Conservation (phyloP, 2,329 filamentous ascomycete species). For the Dothistroma septosporum region DNA sequence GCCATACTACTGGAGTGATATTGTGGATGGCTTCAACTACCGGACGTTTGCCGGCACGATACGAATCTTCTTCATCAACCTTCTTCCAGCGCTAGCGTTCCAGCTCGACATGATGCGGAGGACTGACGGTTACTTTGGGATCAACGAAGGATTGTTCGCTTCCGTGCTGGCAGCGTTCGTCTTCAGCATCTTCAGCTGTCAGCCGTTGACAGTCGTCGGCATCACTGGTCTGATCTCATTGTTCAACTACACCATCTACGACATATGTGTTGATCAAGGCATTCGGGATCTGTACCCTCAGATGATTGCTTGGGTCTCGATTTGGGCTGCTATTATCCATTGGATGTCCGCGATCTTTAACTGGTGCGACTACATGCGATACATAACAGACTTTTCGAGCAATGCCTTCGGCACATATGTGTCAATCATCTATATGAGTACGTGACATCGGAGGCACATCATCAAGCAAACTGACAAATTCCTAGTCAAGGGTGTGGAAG, state of each 20-base stretch:
- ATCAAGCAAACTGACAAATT: conserved; percentile 6
- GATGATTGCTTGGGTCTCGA: conserved; percentile 55
- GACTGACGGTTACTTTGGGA: conserved; percentile 51
- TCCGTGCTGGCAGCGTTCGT: conserved; percentile 54
- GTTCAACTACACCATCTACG: conserved; percentile 59
- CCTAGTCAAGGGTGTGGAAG: conserved; percentile 54
- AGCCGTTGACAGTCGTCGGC: conserved; percentile 56
- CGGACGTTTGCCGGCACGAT: conserved; percentile 53
- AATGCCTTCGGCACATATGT: conserved; percentile 54
- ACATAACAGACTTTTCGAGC: conserved; percentile 55
- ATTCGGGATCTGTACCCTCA: conserved; percentile 47
- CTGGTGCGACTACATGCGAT: conserved; percentile 55
- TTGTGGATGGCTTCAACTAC: conserved; percentile 53
- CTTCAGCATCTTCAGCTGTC: conserved; percentile 50
- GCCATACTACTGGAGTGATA: conserved; percentile 56
- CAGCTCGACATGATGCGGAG: conserved; percentile 56
- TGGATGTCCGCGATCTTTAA: conserved; percentile 54
- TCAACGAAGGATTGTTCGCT: conserved; percentile 55
- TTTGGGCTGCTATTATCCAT: conserved; percentile 56
- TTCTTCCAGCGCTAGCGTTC: conserved; percentile 57
- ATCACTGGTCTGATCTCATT: conserved; percentile 52
- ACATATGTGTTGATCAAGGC: conserved; percentile 51
- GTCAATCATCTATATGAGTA: conserved; percentile 52
- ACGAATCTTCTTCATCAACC: conserved; percentile 57
- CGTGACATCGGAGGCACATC: not conserved